A percentile compares a stretch with the other conserved stretches of the same genome.
These are phyloP conservation scores for Mycena maculata DNA, from an alignment of 768 basidiomycete species.

Conservation along the genomic window DNA sequence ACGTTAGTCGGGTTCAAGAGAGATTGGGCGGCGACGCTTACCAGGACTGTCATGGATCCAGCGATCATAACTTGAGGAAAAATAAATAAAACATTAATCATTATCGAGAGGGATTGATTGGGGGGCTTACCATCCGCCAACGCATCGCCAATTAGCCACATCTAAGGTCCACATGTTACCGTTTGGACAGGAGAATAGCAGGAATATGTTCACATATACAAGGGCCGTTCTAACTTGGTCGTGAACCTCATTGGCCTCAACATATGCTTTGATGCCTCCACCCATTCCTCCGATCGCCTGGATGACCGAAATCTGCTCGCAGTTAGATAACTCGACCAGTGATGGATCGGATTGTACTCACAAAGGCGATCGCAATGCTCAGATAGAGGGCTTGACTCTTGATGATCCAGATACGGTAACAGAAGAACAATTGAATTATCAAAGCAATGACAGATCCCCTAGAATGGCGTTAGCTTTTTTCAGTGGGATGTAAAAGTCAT, in stretches of 20 bases:
- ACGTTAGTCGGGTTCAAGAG: background rate
- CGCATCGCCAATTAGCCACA: constrained; percentile 32
- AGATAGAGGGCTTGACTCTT: constrained; percentile 19
- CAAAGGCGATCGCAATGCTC: constrained; percentile 28
- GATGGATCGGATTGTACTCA: background rate
- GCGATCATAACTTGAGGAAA: constrained; percentile 28
- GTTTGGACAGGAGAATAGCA: background rate
- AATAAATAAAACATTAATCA: background rate
- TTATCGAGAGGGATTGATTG: background rate
- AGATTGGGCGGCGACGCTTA: background rate
- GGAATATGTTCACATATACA: constrained; percentile 19
- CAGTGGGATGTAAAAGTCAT: no score
- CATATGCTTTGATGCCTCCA: constrained; percentile 28
- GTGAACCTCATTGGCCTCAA: constrained; percentile 24
- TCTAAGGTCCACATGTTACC: background rate
- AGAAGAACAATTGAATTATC: constrained; percentile 29
- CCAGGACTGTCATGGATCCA: constrained; percentile 24
- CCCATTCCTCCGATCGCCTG: constrained; percentile 29
- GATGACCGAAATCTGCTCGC: constrained; percentile 13
- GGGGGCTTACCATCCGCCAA: constrained; percentile 20
- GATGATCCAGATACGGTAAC: constrained; percentile 32
- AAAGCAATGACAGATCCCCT: constrained; percentile 22
- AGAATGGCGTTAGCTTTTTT: no score
- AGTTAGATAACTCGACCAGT: background rate
- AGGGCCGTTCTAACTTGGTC: constrained; percentile 25